Percentiles rank a stretch among this genome's conserved stretches.
Evolutionary conservation across 2,329 filamentous ascomycete genomes (phyloP).

Genomic region (Exutisphaerella laricina): DNA sequence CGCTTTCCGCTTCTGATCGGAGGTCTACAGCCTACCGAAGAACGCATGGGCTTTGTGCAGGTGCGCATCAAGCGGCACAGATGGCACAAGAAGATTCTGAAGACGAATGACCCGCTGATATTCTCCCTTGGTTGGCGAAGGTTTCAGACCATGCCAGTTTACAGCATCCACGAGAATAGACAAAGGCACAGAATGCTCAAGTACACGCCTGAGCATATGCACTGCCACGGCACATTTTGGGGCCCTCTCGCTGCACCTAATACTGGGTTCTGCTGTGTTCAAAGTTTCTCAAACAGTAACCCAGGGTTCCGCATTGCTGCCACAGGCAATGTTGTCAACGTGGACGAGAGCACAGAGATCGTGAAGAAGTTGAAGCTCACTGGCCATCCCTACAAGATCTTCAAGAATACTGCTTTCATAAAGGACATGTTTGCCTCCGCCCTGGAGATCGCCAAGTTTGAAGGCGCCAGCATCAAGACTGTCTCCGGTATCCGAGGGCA

Average conservation of each 20-base stretch:
- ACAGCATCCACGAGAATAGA: slow-evolving; percentile 90
- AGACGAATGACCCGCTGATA: slow-evolving; percentile 95
- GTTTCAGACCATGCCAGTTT: slow-evolving; percentile 88
- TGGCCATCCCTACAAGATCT: slow-evolving; percentile 91
- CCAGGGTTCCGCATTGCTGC: slow-evolving; percentile 92
- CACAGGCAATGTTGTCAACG: slow-evolving; percentile 85
- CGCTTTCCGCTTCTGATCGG: slow-evolving; percentile 81
- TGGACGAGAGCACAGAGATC: slow-evolving; percentile 93
- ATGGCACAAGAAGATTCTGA: slow-evolving; percentile 99
- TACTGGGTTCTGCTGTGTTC: slow-evolving; percentile 90
- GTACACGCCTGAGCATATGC: slow-evolving; percentile 99
- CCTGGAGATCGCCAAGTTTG: slow-evolving; percentile 96
- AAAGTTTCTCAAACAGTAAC: slow-evolving; percentile 76
- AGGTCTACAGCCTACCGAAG: slow-evolving; percentile 87
- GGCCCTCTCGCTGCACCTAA: slow-evolving; percentile 92
- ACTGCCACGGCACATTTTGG: slow-evolving; percentile 95
- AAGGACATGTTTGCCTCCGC: slow-evolving; percentile 95
- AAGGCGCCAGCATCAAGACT: slow-evolving; percentile 91
- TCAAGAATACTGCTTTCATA: slow-evolving; percentile 98
- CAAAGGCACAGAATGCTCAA: slow-evolving; percentile 97
- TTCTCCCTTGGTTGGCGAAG: slow-evolving; percentile 94
- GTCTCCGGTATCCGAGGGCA: slow-evolving; percentile 93
- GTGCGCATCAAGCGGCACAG: slow-evolving; percentile 94
- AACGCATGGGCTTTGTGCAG: slow-evolving; percentile 92
- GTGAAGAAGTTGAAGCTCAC: slow-evolving; percentile 99